Conservation (phyloP, 495 filamentous ascomycete genomes). For the Alectoria sarmentosa region DNA sequence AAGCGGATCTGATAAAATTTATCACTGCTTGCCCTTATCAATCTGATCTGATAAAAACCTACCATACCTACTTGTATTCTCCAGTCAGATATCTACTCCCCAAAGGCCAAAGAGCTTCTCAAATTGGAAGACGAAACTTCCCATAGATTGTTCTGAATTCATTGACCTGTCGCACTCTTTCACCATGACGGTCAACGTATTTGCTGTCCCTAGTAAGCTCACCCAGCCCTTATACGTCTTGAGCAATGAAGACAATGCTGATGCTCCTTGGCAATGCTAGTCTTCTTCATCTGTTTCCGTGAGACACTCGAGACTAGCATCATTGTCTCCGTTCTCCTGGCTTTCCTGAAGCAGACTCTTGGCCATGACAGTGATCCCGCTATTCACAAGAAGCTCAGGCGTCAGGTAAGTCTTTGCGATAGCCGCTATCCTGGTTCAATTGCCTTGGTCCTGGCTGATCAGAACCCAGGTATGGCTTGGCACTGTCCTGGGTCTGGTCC, state of each 20-base stretch:
- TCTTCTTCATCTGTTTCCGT: constrained; percentile 84
- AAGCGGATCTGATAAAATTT: constrained; percentile 25
- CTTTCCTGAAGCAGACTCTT: constrained; percentile 74
- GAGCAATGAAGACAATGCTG: neutral
- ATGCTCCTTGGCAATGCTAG: constrained; percentile 24
- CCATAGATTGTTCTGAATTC: neutral
- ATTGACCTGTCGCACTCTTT: constrained; percentile 9
- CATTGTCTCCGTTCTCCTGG: constrained; percentile 74
- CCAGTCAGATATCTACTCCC: neutral
- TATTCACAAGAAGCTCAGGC: constrained; percentile 60
- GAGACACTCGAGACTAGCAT: constrained; percentile 76
- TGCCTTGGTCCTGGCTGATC: neutral
- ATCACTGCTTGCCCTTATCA: constrained; percentile 19
- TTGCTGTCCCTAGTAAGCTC: constrained; percentile 38
- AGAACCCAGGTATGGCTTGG: constrained; percentile 63
- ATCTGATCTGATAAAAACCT: constrained; percentile 23
- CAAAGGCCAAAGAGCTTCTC: neutral
- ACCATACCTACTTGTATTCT: neutral
- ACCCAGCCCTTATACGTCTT: neutral
- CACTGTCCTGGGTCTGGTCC: constrained; percentile 50
- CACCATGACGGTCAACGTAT: constrained; percentile 34
- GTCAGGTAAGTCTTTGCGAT: constrained; percentile 48
- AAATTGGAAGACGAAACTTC: neutral
- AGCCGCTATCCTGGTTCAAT: neutral
- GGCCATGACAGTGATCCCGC: constrained; percentile 48